Conservation (phyloP, 164 flowering plant genomes). For the Liquidambar formosana region DNA sequence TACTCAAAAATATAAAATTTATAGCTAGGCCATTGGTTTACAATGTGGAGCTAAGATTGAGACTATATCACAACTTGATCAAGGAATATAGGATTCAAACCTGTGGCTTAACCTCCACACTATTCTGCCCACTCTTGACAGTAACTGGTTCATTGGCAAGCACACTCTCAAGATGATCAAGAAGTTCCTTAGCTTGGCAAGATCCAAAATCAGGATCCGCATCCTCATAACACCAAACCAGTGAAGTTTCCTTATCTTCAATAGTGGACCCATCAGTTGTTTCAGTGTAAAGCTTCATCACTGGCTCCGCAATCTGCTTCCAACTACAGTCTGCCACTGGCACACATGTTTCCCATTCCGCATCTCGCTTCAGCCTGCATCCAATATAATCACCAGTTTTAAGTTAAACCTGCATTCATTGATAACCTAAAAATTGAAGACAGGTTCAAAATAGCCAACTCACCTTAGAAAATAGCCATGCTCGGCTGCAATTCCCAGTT, state of each 20-base stretch:
- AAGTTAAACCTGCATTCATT: background rate
- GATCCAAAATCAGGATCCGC: conserved; percentile 84
- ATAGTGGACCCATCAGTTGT: conserved; percentile 80
- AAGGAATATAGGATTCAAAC: conserved; percentile 29
- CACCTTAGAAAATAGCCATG: conserved; percentile 76
- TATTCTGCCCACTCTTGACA: conserved; percentile 65
- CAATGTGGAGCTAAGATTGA: background rate
- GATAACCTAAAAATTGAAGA: background rate
- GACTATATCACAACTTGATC: background rate
- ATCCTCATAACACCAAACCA: conserved; percentile 68
- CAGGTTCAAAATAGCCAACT: background rate
- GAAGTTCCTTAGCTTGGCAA: conserved; percentile 81
- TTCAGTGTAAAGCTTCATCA: conserved; percentile 70
- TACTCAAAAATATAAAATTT: background rate
- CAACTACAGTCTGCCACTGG: conserved; percentile 53
- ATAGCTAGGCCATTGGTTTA: background rate
- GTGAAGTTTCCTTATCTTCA: conserved; percentile 65
- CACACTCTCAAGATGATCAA: conserved; percentile 82
- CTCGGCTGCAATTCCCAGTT: conserved; percentile 73
- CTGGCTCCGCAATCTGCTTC: conserved; percentile 76
- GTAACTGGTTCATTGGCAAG: conserved; percentile 81
- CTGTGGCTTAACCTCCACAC: conserved; percentile 84
- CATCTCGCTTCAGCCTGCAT: conserved; percentile 47
- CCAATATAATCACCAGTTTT: background rate
- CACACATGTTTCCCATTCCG: conserved; percentile 67